Base-by-base conservation (phyloP, 495 filamentous ascomycete genomes). In the Aspergillus haitiensis region DNA sequence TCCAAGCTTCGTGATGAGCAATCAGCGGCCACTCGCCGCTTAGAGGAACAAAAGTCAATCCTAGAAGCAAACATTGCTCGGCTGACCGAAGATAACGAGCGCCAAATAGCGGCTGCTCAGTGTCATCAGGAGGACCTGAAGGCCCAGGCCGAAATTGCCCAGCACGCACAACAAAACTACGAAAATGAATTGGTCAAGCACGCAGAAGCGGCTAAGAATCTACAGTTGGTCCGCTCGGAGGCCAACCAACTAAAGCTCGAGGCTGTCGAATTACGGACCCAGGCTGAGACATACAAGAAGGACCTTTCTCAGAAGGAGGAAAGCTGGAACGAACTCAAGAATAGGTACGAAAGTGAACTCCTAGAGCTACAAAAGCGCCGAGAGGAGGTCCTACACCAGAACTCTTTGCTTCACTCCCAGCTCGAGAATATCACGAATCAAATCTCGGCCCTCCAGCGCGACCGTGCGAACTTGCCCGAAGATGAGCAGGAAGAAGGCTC, bases 141-240 rank as follows among this genome's bases (percentile, higher is more conserved):
- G 53, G 88, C 89, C 1, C 95, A 99, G 73, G 92, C 93, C 21
- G 87, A 92, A 27, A 99, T 99, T 68, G 89, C 95, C 4, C 84
- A 90, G 55, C 89, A 90, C 67, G 92, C 94, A 7, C 95, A 98
- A 70, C 87, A 95, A 63, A 92, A 93, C 60, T 99, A 99, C 65
- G 95, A 99, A 70, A 84, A 82, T 52, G 95, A 98, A 65, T 81
- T 98, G 1, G 84, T 96, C 65, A 96, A 93, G 71, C 95, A 99
- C 69, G 93, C 92, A 3, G 91, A 96, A 59, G 93, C 95, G 13
- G 90, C 93, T 1, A 91, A 91, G 73, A 80, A 84, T 16, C 73
- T 98, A 27, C 91, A 95, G 59, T 81, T 79, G 42, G 76, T 95
- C 50, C 89, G 95, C 40, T 78, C 74, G 8, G 91, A 98, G 63